Percentiles rank a stretch among this genome's conserved stretches.
Conservation (phyloP, 2,329 filamentous ascomycete species). For the Boeremia lycopersici region DNA sequence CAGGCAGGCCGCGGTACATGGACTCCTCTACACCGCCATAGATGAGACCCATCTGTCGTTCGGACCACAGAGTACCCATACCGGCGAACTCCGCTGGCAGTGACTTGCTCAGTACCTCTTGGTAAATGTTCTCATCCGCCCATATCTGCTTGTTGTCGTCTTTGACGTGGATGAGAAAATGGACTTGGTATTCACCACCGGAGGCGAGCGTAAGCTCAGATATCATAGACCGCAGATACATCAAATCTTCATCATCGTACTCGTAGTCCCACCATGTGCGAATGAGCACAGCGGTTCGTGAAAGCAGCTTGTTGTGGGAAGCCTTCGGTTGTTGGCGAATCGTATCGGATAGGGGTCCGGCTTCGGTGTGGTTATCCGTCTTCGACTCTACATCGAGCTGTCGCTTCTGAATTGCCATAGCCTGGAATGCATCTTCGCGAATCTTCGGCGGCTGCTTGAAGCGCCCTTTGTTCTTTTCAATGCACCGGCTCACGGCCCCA, state of each 20-base stretch:
- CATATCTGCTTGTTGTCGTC: constrained; percentile 80
- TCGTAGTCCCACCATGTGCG: constrained; percentile 81
- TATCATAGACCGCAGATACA: constrained; percentile 81
- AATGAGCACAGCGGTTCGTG: constrained; percentile 78
- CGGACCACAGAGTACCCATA: constrained; percentile 60
- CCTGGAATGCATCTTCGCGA: constrained; percentile 48
- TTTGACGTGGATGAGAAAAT: constrained; percentile 85
- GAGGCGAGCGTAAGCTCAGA: constrained; percentile 78
- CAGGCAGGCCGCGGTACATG: constrained; percentile 64
- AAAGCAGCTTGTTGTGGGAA: constrained; percentile 47
- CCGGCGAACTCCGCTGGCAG: constrained; percentile 57
- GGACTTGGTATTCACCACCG: constrained; percentile 80
- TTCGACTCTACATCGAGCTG: constrained; percentile 13
- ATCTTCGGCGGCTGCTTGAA: constrained; percentile 58
- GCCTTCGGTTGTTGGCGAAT: constrained; percentile 28
- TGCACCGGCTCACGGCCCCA: constrained; percentile 75
- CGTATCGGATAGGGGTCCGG: constrained; percentile 12
- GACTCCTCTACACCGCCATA: constrained; percentile 58
- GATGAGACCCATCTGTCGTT: constrained; percentile 61
- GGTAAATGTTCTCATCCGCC: constrained; percentile 76
- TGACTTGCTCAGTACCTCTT: constrained; percentile 63
- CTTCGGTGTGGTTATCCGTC: constrained; percentile 10
- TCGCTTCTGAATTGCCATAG: constrained; percentile 44
- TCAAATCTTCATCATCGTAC: constrained; percentile 79
- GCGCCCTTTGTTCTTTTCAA: constrained; percentile 70